phyloP scores from a whole-genome alignment of 352 stramenopile genomes.

The Phytophthora multivora region DNA sequence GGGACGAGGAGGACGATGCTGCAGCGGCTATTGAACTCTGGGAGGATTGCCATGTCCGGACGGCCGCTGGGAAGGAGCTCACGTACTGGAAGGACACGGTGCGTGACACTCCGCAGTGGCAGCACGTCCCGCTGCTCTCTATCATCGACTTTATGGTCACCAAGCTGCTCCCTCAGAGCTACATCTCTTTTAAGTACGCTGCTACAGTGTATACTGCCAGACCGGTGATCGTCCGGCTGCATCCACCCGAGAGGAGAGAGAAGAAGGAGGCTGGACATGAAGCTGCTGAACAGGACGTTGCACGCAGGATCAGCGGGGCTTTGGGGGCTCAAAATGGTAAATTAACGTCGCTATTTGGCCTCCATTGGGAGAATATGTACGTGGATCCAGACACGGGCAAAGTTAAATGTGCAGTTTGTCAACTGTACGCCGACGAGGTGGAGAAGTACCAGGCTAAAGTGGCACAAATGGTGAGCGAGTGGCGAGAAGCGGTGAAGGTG shows the following conservation, averaged over 20 bases:
- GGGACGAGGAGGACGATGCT: slow-evolving; percentile 46
- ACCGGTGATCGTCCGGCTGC: slow-evolving; percentile 50
- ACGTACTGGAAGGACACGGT: slow-evolving; percentile 49
- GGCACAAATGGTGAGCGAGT: slow-evolving; percentile 44
- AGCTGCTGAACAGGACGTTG: slow-evolving; percentile 25
- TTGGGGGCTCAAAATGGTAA: slow-evolving; percentile 36
- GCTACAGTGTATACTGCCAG: slow-evolving; percentile 58
- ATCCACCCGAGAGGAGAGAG: slow-evolving; percentile 23
- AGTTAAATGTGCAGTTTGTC: slow-evolving; percentile 42
- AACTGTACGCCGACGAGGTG: slow-evolving; percentile 55
- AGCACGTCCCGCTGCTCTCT: slow-evolving; percentile 52
- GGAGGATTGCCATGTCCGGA: slow-evolving; percentile 51
- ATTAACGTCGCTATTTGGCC: slow-evolving; percentile 56
- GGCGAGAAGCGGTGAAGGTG: slow-evolving; percentile 42
- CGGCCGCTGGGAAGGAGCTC: slow-evolving; percentile 27
- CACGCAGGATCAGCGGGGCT: slow-evolving; percentile 29
- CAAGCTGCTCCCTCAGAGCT: slow-evolving; percentile 59
- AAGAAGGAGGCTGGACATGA: slow-evolving; percentile 11
- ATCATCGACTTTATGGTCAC: slow-evolving; percentile 60
- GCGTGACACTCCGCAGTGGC: slow-evolving; percentile 47
- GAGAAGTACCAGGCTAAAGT: slow-evolving; percentile 52
- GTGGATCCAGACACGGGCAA: slow-evolving; percentile 35
- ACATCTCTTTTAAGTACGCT: slow-evolving; percentile 66
- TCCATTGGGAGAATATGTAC: slow-evolving; percentile 70
- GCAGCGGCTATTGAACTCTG: slow-evolving; percentile 26